These are phyloP conservation scores for Malus hybrid DNA, from an alignment of 331 rosid species.

Conservation along the genomic window DNA sequence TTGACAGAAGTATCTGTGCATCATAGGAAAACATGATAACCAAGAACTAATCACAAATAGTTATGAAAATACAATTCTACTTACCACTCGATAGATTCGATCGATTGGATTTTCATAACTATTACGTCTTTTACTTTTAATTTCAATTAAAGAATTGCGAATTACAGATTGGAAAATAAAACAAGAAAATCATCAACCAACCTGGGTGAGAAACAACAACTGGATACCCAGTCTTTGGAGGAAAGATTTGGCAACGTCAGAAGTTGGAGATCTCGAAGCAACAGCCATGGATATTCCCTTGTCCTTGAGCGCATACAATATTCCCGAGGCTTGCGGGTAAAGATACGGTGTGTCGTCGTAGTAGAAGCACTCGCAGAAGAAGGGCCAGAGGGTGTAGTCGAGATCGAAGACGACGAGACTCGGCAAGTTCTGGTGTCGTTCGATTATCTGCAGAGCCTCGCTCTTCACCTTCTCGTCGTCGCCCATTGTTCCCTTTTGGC, in stretches of 20 bases:
- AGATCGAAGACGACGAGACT: conserved; percentile 42
- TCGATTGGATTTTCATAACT: too few species aligned
- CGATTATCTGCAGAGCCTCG: conserved; percentile 29
- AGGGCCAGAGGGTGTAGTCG: conserved; percentile 48
- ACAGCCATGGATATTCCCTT: conserved; percentile 36
- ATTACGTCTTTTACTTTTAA: too few species aligned
- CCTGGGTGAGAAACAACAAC: conserved; percentile 30
- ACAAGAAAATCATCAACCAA: not conserved
- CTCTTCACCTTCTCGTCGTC: conserved; percentile 32
- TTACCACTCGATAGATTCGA: too few species aligned
- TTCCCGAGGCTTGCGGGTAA: conserved; percentile 22
- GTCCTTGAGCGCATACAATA: conserved; percentile 26
- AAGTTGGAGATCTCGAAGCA: conserved; percentile 41
- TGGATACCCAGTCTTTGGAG: conserved; percentile 22
- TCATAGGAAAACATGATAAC: not conserved
- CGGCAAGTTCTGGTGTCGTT: conserved; percentile 20
- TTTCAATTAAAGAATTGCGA: too few species aligned
- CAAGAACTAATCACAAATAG: not conserved
- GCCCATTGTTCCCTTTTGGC: conserved; percentile 8
- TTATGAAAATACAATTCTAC: too few species aligned
- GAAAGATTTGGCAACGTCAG: conserved; percentile 26
- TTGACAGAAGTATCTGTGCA: too few species aligned
- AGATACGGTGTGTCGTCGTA: conserved; percentile 21
- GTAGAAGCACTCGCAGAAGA: conserved; percentile 26
- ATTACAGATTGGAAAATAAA: not conserved